These are phyloP conservation scores for Tolypocladium inflatum DNA, from an alignment of 2,329 filamentous ascomycete species.

Conservation along the genomic window DNA sequence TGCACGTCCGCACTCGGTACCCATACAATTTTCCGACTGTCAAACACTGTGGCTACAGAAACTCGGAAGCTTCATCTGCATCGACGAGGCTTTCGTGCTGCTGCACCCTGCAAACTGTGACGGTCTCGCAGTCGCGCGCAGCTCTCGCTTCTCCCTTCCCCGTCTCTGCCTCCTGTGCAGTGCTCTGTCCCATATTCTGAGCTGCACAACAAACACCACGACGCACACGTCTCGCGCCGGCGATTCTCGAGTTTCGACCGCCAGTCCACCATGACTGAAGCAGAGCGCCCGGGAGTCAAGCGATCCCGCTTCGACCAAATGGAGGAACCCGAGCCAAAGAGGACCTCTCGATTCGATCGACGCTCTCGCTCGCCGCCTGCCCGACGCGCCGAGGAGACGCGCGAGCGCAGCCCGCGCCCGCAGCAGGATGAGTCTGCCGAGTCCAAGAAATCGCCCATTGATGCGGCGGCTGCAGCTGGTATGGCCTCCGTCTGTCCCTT, in stretches of 20 bases:
- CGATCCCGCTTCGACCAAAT: slow-evolving; percentile 92
- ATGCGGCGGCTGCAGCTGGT: slow-evolving; percentile 75
- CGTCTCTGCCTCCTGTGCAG: neutral
- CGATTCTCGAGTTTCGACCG: neutral
- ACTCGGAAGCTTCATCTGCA: neutral
- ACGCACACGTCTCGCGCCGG: neutral
- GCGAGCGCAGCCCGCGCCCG: slow-evolving; percentile 71
- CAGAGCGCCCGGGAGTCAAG: slow-evolving; percentile 63
- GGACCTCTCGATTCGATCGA: slow-evolving; percentile 77
- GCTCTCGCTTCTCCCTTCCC: neutral
- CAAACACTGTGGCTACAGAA: neutral
- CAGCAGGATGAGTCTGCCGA: slow-evolving; percentile 31
- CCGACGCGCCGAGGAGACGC: slow-evolving; percentile 53
- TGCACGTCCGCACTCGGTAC: too few relatives aligned
- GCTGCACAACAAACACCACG: neutral
- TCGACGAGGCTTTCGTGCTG: neutral
- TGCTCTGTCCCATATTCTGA: neutral
- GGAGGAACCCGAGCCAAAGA: slow-evolving; percentile 62
- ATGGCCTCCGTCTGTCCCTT: slow-evolving; percentile 16
- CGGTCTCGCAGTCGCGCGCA: neutral
- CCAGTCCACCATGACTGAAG: slow-evolving; percentile 54
- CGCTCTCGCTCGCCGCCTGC: slow-evolving; percentile 76
- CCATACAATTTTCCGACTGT: neutral
- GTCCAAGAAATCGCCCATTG: slow-evolving; percentile 41
- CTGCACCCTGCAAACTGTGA: neutral